phyloP scores from a whole-genome alignment of 192 early-diverging fungal genomes.

The Coemansia sp. region DNA sequence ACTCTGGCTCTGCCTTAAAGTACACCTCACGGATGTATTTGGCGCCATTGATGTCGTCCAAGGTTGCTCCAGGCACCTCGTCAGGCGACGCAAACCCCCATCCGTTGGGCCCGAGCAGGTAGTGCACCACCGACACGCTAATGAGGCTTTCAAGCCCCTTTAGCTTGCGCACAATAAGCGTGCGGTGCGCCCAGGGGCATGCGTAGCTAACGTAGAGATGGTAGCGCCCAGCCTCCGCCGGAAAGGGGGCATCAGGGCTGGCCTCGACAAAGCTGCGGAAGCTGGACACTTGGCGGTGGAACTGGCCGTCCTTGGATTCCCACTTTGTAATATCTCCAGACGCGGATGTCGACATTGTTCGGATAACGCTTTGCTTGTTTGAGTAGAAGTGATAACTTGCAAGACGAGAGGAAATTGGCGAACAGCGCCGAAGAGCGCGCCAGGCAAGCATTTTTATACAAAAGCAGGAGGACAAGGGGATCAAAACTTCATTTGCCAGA shows the following conservation, averaged over 20 bases:
- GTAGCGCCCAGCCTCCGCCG: conserved; percentile 77
- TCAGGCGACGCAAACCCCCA: conserved; percentile 76
- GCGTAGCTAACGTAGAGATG: conserved; percentile 72
- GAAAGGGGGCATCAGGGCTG: conserved; percentile 61
- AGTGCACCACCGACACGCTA: conserved; percentile 83
- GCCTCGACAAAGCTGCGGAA: conserved; percentile 64
- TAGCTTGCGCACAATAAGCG: conserved; percentile 80
- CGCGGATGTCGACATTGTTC: not conserved
- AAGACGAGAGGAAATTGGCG: not conserved
- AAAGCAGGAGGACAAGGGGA: not conserved
- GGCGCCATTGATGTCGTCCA: conserved; percentile 72
- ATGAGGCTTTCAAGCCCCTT: conserved; percentile 89
- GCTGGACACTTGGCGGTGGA: conserved; percentile 68
- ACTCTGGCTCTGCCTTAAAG: conserved; percentile 84
- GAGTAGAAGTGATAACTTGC: not conserved
- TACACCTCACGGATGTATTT: conserved; percentile 85
- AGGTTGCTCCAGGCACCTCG: conserved; percentile 73
- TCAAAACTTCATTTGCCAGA: not conserved
- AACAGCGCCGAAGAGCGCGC: not conserved
- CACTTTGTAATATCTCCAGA: conserved; percentile 33
- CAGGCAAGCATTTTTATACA: not conserved
- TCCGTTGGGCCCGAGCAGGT: conserved; percentile 71
- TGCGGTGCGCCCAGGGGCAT: conserved; percentile 84
- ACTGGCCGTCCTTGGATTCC: conserved; percentile 76
- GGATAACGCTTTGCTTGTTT: not conserved